Evolutionary conservation across 163 green algal species (phyloP).

Genomic region (Scenedesmus sp.): DNA sequence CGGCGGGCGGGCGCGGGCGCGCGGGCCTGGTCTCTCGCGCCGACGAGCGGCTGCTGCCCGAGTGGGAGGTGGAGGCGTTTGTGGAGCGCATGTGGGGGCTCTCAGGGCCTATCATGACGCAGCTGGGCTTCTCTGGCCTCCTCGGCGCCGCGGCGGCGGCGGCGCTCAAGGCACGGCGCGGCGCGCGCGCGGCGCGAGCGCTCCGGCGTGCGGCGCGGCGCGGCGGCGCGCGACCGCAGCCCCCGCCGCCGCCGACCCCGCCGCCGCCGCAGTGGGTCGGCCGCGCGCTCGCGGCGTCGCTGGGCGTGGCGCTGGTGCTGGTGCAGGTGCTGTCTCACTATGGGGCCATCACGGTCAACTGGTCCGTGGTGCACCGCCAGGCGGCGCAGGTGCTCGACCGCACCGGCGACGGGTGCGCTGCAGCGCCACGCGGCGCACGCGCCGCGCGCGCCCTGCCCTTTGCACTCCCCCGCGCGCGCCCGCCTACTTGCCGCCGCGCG

Average conservation of each 20-base stretch:
- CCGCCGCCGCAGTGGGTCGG: constrained; percentile 12
- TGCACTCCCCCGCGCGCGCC: too few relatives aligned
- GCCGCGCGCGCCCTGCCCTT: too few relatives aligned
- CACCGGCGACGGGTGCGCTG: constrained; percentile 16
- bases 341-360: constrained; percentile 36
- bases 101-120: constrained; percentile 20
- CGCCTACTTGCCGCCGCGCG: too few relatives aligned
- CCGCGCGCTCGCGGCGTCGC: constrained; percentile 9
- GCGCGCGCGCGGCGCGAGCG: background rate
- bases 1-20: background rate
- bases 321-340: constrained; percentile 37
- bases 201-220: too few relatives aligned
- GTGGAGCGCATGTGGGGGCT: constrained; percentile 33
- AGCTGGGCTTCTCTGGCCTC: constrained; percentile 40
- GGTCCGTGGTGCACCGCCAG: constrained; percentile 33
- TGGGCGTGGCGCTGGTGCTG: constrained; percentile 24
- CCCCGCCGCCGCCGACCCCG: too few relatives aligned
- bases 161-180: constrained; percentile 7
- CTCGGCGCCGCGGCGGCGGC: constrained; percentile 21
- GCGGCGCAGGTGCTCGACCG: constrained; percentile 26
- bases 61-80: constrained; percentile 33
- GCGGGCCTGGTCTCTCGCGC: background rate
- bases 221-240: too few relatives aligned
- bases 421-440: too few relatives aligned
- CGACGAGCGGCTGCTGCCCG: background rate